Percentiles rank a stretch among this genome's conserved stretches.
Evolutionary conservation across 2,329 filamentous ascomycete genomes (phyloP).

Genomic region (Fusarium temperatum): DNA sequence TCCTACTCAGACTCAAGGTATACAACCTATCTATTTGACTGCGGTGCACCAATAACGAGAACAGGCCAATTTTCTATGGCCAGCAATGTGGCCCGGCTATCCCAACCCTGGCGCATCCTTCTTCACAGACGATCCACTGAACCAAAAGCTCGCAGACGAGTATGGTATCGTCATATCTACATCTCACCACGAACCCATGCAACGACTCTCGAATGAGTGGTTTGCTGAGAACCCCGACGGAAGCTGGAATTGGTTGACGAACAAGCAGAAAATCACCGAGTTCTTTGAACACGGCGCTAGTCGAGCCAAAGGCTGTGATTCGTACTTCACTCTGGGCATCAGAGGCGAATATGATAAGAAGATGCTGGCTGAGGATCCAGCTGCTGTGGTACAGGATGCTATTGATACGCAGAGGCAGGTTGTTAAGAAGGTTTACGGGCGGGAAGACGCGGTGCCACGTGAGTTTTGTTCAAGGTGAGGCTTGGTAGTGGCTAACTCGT

Average conservation of each 20-base stretch:
- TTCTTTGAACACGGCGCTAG: slow-evolving; percentile 26
- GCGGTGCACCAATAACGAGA: rapidly evolving
- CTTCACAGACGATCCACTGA: slow-evolving; percentile 68
- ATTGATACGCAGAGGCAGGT: slow-evolving; percentile 60
- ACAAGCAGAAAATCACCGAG: slow-evolving; percentile 18
- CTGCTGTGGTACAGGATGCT: slow-evolving; percentile 15
- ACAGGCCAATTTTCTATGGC: slow-evolving; percentile 71
- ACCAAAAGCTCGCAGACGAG: slow-evolving; percentile 64
- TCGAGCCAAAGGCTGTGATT: slow-evolving; percentile 4
- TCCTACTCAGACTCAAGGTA: slow-evolving; percentile 47
- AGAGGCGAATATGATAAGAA: slow-evolving; percentile 29
- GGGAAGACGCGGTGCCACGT: slow-evolving; percentile 53
- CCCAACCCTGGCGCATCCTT: slow-evolving; percentile 63
- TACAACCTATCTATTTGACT: too few relatives aligned
- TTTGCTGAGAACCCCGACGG: slow-evolving; percentile 12
- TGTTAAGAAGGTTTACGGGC: slow-evolving; percentile 60
- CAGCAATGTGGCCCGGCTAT: slow-evolving; percentile 68
- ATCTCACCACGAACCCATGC: slow-evolving; percentile 30
- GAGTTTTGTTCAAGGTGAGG: background rate
- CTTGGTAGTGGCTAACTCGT: rapidly evolving
- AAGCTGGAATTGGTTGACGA: slow-evolving; percentile 24
- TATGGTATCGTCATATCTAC: slow-evolving; percentile 29
- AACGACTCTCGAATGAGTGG: slow-evolving; percentile 31
- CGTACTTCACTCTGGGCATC: slow-evolving; percentile 28
- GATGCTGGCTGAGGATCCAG: slow-evolving; percentile 16